Evolutionary conservation across 1,139 yeast species (phyloP).

Genomic region (Suhomyces anneliseae): DNA sequence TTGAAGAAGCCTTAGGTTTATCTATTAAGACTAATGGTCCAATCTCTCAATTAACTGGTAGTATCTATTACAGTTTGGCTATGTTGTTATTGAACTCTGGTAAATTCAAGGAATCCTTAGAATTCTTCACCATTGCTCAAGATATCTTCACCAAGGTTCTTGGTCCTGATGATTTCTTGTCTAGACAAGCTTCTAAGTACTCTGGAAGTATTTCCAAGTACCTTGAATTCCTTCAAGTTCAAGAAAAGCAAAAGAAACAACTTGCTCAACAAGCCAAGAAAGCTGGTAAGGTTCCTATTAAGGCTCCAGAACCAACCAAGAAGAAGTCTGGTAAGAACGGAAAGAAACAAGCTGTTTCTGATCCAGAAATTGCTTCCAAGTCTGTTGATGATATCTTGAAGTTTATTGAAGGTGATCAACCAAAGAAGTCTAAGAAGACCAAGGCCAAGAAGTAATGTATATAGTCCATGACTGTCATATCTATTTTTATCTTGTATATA

Average conservation of each 20-base stretch:
- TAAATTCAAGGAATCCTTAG: constrained; percentile 55
- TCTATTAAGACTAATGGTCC: constrained; percentile 55
- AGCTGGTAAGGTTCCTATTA: constrained; percentile 11
- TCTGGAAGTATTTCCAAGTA: constrained; percentile 50
- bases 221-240: constrained; percentile 33
- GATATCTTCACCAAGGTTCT: constrained; percentile 53
- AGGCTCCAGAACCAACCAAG: constrained; percentile 23
- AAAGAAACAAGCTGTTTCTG: constrained; percentile 27
- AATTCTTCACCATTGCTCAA: constrained; percentile 52
- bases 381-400: constrained; percentile 69
- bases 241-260: constrained; percentile 31
- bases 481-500: constrained; percentile 13
- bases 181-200: constrained; percentile 66
- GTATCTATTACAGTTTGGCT: constrained; percentile 64
- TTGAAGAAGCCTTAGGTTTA: constrained; percentile 48
- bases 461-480: constrained; percentile 11
- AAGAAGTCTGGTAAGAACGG: constrained; percentile 11
- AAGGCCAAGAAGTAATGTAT: constrained; percentile 17
- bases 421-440: constrained; percentile 20
- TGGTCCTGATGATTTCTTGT: constrained; percentile 63
- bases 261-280: constrained; percentile 20
- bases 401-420: constrained; percentile 57
- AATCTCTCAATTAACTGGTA: constrained; percentile 57
- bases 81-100: constrained; percentile 57
- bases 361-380: constrained; percentile 57